Base-by-base conservation (phyloP, 2,329 filamentous ascomycete species). In the Phoma sp. region DNA sequence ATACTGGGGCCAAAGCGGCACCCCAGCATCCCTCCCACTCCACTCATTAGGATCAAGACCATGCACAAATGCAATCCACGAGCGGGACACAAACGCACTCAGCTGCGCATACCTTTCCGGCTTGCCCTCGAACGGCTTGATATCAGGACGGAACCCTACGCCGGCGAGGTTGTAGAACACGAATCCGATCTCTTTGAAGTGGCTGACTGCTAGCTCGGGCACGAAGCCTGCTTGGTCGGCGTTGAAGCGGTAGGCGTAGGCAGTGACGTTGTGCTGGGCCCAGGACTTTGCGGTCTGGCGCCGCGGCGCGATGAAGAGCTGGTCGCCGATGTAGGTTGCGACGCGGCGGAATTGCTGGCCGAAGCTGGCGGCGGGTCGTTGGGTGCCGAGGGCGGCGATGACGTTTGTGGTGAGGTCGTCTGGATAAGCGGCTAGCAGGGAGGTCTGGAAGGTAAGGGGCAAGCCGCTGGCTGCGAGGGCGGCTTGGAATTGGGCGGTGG, bases 221-320 rank as follows among this genome's bases (percentile, higher is more conserved):
- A 13, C 77, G 74, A 0, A 77, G 58, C 55, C 48, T 1, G 49
- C 50, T 25, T 48, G 60, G n/a, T 78, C 67, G 12, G 82, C 83
- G 63, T 87, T 84, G 76, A 87, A 87, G 32, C 82, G 80, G 72
- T 85, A 87, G 54, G 79, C 81, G 72, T 84, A 87, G 2, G 81
- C 81, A 6, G 80, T 74, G 1, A 81, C 65, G 10, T 75, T 73
- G 22, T 76, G 68, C 6, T 71, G 71, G 2, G 81, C 74, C 78
- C 81, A 85, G 1, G 74, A 70, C 55, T 81, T 73, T 51, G 78
- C 79, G 9, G 81, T 78, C 12, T 78, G 73, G 4, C 84, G 79
- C 0, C 84, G 78, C 27, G 80, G 78, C 7, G 80, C 84, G 51
- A 84, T 81, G 74, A 86, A 82, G 33, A 74, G 64, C 1, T 76